A percentile compares a stretch with the other conserved stretches of the same genome.
These are phyloP conservation scores for Anthostomella pinea DNA, from an alignment of 2,329 filamentous ascomycete genomes.

Conservation along the genomic window DNA sequence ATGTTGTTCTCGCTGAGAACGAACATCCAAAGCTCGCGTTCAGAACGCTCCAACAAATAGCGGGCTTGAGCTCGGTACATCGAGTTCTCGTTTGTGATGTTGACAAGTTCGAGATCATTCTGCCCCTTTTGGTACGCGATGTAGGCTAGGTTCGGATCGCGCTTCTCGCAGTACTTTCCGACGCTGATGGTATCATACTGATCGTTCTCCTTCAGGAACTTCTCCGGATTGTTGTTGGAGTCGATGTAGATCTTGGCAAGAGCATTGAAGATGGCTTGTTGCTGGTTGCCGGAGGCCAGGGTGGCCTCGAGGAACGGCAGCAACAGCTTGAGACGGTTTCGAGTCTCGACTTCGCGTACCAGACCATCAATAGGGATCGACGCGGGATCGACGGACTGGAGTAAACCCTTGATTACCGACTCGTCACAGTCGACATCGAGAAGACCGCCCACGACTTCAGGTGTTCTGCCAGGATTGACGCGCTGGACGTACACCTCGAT, in stretches of 20 bases:
- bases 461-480: conserved; percentile 88
- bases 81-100: conserved; percentile 98
- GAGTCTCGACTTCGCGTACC: conserved; percentile 88
- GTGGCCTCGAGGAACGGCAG: conserved; percentile 95
- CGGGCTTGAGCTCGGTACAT: conserved; percentile 99
- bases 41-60: conserved; percentile 87
- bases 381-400: conserved; percentile 78
- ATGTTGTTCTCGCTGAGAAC: conserved; percentile 95
- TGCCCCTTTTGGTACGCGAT: conserved; percentile 96
- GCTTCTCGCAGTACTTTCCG: conserved; percentile 98
- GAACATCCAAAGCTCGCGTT: conserved; percentile 89
- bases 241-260: conserved; percentile 99
- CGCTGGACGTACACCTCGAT: conserved; percentile 98
- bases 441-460: conserved; percentile 87
- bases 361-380: conserved; percentile 93
- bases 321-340: conserved; percentile 92
- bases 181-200: conserved; percentile 90
- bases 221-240: conserved; percentile 96
- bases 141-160: conserved; percentile 91
- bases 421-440: conserved; percentile 98
- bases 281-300: conserved; percentile 83
- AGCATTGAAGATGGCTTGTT: conserved; percentile 95
- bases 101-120: conserved; percentile 95
- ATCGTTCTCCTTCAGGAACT: conserved; percentile 96
- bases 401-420: conserved; percentile 87